phyloP scores from a whole-genome alignment of 1,139 yeast species.

The Yamadazyma pseudoaaseri region DNA sequence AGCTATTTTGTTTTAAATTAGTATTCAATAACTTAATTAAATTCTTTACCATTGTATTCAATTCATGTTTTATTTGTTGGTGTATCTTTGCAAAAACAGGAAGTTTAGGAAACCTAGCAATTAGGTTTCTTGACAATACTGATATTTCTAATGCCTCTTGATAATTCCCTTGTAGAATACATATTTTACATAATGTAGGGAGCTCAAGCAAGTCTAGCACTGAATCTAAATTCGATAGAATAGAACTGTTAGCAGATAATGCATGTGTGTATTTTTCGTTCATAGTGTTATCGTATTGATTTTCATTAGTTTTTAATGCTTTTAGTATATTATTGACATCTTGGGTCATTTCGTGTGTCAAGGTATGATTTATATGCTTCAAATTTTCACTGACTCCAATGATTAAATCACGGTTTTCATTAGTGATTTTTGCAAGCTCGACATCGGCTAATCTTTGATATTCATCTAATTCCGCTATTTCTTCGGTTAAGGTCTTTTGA shows the following conservation, averaged over 20 bases:
- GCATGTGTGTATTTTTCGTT: slow-evolving; percentile 24
- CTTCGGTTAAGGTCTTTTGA: slow-evolving; percentile 37
- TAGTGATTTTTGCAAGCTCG: slow-evolving; percentile 33
- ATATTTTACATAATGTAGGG: slow-evolving; percentile 79
- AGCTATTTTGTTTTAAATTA: slow-evolving; percentile 71
- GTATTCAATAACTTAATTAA: slow-evolving; percentile 70
- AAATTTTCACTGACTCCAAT: slow-evolving; percentile 37
- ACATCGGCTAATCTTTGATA: slow-evolving; percentile 28
- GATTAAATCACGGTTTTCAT: slow-evolving; percentile 39
- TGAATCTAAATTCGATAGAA: slow-evolving; percentile 66
- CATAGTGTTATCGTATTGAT: slow-evolving; percentile 15
- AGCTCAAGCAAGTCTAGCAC: slow-evolving; percentile 78
- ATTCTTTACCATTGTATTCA: slow-evolving; percentile 64
- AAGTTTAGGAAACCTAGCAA: slow-evolving; percentile 66
- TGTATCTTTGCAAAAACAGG: slow-evolving; percentile 55
- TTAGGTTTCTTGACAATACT: slow-evolving; percentile 64
- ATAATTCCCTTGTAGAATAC: slow-evolving; percentile 83
- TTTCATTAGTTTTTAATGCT: slow-evolving; percentile 10
- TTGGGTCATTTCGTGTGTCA: slow-evolving; percentile 21
- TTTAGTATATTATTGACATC: slow-evolving; percentile 23
- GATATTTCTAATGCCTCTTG: slow-evolving; percentile 85
- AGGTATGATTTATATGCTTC: slow-evolving; percentile 21
- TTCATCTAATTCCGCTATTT: slow-evolving; percentile 47
- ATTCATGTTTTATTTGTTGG: slow-evolving; percentile 53
- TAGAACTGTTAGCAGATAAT: slow-evolving; percentile 27